Evolutionary conservation across 1,139 yeast genomes (phyloP).

Genomic region (Nadsonia commutata): DNA sequence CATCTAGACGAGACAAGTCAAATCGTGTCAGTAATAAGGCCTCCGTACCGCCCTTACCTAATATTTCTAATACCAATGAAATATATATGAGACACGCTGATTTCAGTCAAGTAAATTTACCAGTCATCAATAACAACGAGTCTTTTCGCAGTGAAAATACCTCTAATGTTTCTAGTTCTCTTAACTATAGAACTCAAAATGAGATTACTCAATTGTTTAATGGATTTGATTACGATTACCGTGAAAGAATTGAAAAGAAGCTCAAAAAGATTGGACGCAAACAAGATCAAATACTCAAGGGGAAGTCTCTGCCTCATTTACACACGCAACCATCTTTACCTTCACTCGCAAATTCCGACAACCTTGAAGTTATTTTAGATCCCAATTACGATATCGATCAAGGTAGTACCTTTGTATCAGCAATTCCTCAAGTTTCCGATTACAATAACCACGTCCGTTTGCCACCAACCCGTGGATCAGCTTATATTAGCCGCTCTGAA

Average conservation of each 20-base stretch:
- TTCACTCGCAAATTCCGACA: neutral
- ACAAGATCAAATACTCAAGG: neutral
- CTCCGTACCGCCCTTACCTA: neutral
- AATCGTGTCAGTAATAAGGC: neutral
- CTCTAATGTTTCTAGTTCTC: neutral
- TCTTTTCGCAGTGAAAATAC: neutral
- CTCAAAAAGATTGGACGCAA: constrained; percentile 2
- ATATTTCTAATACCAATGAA: neutral
- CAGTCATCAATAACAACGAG: neutral
- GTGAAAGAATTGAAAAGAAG: constrained; percentile 7
- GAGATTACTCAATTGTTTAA: constrained; percentile 3
- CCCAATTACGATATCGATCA: neutral
- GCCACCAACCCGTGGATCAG: neutral
- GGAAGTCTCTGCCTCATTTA: neutral
- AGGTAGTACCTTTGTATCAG: neutral
- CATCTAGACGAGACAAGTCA: neutral
- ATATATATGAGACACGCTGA: neutral
- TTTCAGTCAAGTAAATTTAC: neutral
- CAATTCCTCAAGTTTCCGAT: neutral
- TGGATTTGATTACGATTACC: constrained; percentile 5
- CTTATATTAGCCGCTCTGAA: neutral
- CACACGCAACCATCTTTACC: neutral
- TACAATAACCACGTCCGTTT: too few species aligned
- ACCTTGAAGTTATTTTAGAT: neutral
- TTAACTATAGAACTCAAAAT: neutral